phyloP scores from a whole-genome alignment of 805 yeast species.

The Lipomyces yamanashiensis region DNA sequence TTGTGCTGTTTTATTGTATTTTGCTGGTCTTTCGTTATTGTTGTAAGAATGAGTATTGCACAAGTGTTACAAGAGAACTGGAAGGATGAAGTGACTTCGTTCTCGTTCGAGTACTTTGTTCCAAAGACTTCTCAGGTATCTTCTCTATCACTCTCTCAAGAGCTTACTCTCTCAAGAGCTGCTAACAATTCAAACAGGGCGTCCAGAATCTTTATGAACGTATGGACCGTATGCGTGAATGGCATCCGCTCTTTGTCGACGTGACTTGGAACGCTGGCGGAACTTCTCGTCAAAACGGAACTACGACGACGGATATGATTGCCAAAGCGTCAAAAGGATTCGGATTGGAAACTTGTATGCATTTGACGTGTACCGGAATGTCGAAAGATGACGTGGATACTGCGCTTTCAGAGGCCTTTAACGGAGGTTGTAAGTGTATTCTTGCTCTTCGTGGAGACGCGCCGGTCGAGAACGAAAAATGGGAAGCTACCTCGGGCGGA shows the following conservation, averaged over 20 bases:
- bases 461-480: constrained; percentile 59
- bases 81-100: constrained; percentile 58
- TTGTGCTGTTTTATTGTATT: background rate
- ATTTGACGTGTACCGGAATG: constrained; percentile 96
- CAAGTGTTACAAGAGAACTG: constrained; percentile 38
- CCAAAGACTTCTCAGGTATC: constrained; percentile 75
- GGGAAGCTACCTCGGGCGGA: constrained; percentile 60
- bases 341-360: constrained; percentile 97
- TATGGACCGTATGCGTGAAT: constrained; percentile 95
- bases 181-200: constrained; percentile 60
- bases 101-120: constrained; percentile 94
- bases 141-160: background rate
- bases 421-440: constrained; percentile 93
- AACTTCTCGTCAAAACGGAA: constrained; percentile 58
- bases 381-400: constrained; percentile 75
- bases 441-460: constrained; percentile 96
- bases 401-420: constrained; percentile 80
- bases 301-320: constrained; percentile 87
- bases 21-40: background rate
- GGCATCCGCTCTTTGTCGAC: constrained; percentile 89
- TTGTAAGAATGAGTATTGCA: constrained; percentile 21
- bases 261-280: constrained; percentile 99
- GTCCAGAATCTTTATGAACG: constrained; percentile 94
- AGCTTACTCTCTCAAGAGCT: background rate
- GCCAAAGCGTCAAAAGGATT: constrained; percentile 86